phyloP scores from a whole-genome alignment of 2,329 filamentous ascomycete species.

The Apiospora aurea region DNA sequence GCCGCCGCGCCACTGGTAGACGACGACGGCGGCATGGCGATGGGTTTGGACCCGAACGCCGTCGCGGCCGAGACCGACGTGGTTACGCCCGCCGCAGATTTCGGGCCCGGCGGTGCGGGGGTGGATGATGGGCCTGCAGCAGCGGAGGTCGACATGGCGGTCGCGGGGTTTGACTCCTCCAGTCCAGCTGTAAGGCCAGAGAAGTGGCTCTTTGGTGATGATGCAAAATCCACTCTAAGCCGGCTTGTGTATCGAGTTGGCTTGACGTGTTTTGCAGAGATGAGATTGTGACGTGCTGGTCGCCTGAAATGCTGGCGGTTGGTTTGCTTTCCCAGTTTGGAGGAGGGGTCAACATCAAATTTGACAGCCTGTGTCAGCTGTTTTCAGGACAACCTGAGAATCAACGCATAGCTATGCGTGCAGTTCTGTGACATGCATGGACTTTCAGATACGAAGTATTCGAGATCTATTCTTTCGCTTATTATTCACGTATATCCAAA shows the following conservation, averaged over 20 bases:
- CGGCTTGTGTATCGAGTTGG: not conserved
- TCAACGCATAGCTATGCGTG: not conserved
- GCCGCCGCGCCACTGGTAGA: not conserved
- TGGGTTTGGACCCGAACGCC: conserved; percentile 24
- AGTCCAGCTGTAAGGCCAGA: no score
- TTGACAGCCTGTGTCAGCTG: conserved; percentile 7
- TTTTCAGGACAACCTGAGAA: not conserved
- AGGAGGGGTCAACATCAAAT: conserved; percentile 2
- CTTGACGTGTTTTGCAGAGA: not conserved
- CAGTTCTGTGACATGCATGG: not conserved
- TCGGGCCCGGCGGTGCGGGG: conserved; percentile 6
- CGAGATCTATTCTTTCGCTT: not conserved
- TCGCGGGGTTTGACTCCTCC: no score
- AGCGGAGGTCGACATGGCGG: not conserved
- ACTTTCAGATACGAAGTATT: not conserved
- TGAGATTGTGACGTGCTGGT: not conserved
- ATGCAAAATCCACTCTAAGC: not conserved
- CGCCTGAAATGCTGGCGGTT: not conserved
- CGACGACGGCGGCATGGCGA: not conserved
- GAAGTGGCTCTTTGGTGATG: not conserved
- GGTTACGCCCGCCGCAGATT: not conserved
- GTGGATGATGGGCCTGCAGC: not conserved
- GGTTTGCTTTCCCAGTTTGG: not conserved
- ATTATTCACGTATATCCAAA: not conserved
- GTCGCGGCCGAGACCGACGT: conserved; percentile 18